Base-by-base conservation (phyloP, 2,329 filamentous ascomycete genomes). In the Ophiognomonia clavigignenti-juglandacearum region DNA sequence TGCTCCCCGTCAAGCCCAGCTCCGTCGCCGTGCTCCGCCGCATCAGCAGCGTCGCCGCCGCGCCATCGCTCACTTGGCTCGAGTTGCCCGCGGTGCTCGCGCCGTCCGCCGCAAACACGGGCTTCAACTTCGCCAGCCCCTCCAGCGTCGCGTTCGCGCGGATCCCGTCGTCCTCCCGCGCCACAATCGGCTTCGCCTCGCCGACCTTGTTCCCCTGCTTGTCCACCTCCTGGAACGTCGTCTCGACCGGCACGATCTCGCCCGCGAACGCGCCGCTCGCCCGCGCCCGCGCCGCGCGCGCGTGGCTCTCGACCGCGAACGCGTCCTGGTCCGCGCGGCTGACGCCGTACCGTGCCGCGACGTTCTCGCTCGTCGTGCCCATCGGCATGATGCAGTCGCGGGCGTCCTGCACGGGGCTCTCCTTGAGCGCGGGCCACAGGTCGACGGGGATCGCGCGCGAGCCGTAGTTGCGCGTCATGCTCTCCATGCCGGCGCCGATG, bases 401-500 rank as follows among this genome's bases (percentile, higher is more conserved):
- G 4, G 87, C 86, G 53, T 95, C 83, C 59, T 85, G 75, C 9
- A 78, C 75, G 1, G 69, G 66, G 4, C 77, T 82, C 1, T 85
- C 77, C 57, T 72, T 79, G 51, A 96, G 69, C 43, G 78, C 82
- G 0, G 85, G 82, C 88, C 89, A 96, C 10, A 89, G 67, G 53
- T 89, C 80, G 0, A 82, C 83, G 0, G 91, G 91, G 36, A 96
- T 93, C n/a, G 91, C 91, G 48, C 82, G 74, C 22, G 74, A 81
- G 43, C 84, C 90, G 67, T 96, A 96, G 69, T 96, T 96, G 55
- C 85, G 72, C 54, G 88, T 95, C 91, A 96, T 96, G 69, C 86
- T 92, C 77, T 96, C 91, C 87, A 95, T 96, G 24, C 91, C 91
- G 2, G 87, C 91, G 9, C 83, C 91, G 52, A 96, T 81, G 50